Percentiles rank a stretch among this genome's conserved stretches.
Evolutionary conservation across 495 filamentous ascomycete genomes (phyloP).

Genomic region (Neurospora tetrasperma): DNA sequence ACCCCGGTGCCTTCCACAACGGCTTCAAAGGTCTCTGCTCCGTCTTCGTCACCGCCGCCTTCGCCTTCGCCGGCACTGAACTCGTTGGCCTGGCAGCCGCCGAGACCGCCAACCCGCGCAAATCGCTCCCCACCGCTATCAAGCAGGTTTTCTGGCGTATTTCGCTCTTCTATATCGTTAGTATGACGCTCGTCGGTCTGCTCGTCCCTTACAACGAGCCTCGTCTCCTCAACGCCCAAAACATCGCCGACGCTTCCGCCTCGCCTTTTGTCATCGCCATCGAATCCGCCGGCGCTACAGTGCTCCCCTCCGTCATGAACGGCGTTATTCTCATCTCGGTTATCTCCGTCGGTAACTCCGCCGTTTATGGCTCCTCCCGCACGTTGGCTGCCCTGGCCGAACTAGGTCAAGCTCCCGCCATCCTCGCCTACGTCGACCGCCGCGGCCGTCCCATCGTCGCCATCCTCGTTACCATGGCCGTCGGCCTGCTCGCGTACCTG

Average conservation of each 20-base stretch:
- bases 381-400: conserved; percentile 82
- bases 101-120: conserved; percentile 80
- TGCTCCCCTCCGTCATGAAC: conserved; percentile 78
- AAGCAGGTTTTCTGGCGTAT: conserved; percentile 98
- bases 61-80: conserved; percentile 88
- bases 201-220: conserved; percentile 61
- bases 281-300: conserved; percentile 62
- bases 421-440: conserved; percentile 76
- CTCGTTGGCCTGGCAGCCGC: conserved; percentile 84
- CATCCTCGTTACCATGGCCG: conserved; percentile 52
- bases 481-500: conserved; percentile 74
- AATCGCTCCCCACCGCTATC: conserved; percentile 74
- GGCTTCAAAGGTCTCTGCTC: conserved; percentile 92
- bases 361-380: conserved; percentile 80
- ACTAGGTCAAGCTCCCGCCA: conserved; percentile 67
- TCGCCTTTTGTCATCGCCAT: conserved; percentile 90
- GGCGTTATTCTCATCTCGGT: conserved; percentile 85
- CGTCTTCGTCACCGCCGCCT: conserved; percentile 88
- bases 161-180: conserved; percentile 74
- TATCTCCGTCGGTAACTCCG: conserved; percentile 77
- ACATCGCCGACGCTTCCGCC: conserved; percentile 54
- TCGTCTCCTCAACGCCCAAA: conserved; percentile 43
- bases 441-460: conserved; percentile 69
- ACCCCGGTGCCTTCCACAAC: conserved; percentile 82
- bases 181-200: conserved; percentile 63